Conservation (phyloP, 2,329 filamentous ascomycete species). For the Penicillium thymicola region DNA sequence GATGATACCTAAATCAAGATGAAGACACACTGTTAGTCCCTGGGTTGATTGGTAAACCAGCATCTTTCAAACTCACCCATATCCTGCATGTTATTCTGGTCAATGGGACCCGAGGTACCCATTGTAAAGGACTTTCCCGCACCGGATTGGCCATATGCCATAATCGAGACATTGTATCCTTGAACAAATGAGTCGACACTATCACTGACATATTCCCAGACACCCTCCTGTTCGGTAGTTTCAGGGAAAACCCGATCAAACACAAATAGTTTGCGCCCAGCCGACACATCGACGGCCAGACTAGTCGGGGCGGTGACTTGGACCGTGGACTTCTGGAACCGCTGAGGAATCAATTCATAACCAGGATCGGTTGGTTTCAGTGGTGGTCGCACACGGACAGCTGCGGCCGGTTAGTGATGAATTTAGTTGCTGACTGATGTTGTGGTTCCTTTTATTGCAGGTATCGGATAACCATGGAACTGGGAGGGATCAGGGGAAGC, state of each 20-base stretch:
- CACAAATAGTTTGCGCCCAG: constrained; percentile 91
- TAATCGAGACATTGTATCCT: constrained; percentile 95
- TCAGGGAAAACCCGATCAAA: constrained; percentile 93
- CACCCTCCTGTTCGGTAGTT: constrained; percentile 76
- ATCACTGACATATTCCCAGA: constrained; percentile 92
- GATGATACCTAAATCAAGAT: constrained; percentile 70
- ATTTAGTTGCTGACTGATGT: neutral
- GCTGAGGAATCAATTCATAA: constrained; percentile 90
- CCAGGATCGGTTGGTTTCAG: constrained; percentile 81
- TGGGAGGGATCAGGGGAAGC: neutral
- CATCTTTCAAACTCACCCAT: constrained; percentile 65
- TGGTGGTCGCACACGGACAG: constrained; percentile 87
- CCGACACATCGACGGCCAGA: constrained; percentile 82
- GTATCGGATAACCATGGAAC: neutral
- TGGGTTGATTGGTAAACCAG: neutral
- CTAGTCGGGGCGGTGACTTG: constrained; percentile 83
- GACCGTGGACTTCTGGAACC: constrained; percentile 90
- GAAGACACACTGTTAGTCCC: constrained; percentile 3
- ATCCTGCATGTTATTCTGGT: constrained; percentile 65
- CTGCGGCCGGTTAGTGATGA: constrained; percentile 47
- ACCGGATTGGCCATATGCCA: constrained; percentile 96
- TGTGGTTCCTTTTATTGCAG: neutral
- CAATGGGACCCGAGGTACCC: constrained; percentile 84
- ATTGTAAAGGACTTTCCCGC: constrained; percentile 98
- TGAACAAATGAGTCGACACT: constrained; percentile 87